These are phyloP conservation scores for Tricholomella constricta DNA, from an alignment of 768 basidiomycete genomes.

Conservation along the genomic window DNA sequence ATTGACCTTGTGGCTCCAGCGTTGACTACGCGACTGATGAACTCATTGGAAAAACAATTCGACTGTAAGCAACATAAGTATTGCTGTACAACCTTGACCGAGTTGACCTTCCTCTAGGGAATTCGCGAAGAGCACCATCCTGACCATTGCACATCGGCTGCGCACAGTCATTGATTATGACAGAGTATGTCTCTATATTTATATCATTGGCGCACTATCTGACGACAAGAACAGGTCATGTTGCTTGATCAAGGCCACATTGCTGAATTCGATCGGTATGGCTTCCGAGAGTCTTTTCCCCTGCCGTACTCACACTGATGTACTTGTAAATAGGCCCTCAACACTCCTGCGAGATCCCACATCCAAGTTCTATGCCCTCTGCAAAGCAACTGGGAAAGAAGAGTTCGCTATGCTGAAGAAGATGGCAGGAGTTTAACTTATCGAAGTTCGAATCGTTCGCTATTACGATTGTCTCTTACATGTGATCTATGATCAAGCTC, in stretches of 20 bases:
- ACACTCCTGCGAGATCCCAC: conserved; percentile 53
- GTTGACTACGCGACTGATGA: conserved; percentile 91
- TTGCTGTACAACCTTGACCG: neutral
- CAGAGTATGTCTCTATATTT: conserved; percentile 48
- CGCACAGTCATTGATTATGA: conserved; percentile 85
- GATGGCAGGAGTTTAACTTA: conserved; percentile 54
- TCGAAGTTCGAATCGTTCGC: too few relatives aligned
- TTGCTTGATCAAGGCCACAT: conserved; percentile 79
- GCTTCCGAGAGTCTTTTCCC: neutral
- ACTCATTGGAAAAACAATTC: conserved; percentile 78
- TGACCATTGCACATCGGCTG: conserved; percentile 82
- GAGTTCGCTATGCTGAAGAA: conserved; percentile 71
- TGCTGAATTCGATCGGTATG: conserved; percentile 68
- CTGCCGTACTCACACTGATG: neutral
- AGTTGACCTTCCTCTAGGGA: conserved; percentile 41
- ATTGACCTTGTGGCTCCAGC: conserved; percentile 27
- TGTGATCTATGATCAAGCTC: too few relatives aligned
- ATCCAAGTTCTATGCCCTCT: conserved; percentile 68
- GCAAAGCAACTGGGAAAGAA: conserved; percentile 71
- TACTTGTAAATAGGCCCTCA: conserved; percentile 42
- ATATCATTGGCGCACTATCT: neutral
- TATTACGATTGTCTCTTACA: too few relatives aligned
- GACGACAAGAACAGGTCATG: conserved; percentile 55
- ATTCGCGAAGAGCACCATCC: conserved; percentile 78
- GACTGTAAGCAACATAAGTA: conserved; percentile 62